Base-by-base conservation (phyloP, 1,284 basidiomycete species). In the Sanghuangporus weigelae region DNA sequence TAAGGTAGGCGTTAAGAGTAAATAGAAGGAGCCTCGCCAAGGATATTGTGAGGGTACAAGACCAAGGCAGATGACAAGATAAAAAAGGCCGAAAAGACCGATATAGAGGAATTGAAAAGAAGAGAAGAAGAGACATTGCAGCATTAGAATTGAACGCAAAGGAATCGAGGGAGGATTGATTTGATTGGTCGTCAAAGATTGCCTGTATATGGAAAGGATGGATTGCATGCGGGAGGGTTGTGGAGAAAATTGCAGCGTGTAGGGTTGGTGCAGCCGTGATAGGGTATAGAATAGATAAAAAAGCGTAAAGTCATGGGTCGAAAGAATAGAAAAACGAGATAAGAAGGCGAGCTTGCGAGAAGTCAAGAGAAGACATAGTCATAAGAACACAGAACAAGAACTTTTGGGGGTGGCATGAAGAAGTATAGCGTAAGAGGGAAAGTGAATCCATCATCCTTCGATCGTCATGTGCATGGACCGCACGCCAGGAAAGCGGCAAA, bases 231-330 rank as follows among this genome's bases (percentile, higher is more conserved):
- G 44, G 16, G 21, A 19, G n/a, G 44, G 40, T 3, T 3, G 3
- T 7, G 40, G 40, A 40, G 58, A 46, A 31, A 31, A 60, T 64
- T 58, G 62, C 57, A 57, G 59, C 40, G 39, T 48, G 59, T 53
- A 61, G 48, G 19, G 44, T 64, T 55, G 23, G 21, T 60, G 53
- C 26, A 31, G 26, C 26, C 57, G 59, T 59, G 46, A 55, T 50
- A 61, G 63, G 63, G 63, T 64, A 64, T 64, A 61, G 23, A 61
- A 58, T 36, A 46, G 16, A n/a, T n/a, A 46, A 46, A n/a, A n/a
- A 46, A 46, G 8, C 57, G 42, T 63, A 23, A 59, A 53, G 50
- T 64, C 63, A 57, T 64, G 59, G 54, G 57, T 36, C 16, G 46
- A 50, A 26, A 23, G 7, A 35, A 23, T 7, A 12, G 19, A 57